Conservation (phyloP, 2,329 filamentous ascomycete species). For the Colletotrichum sp. region DNA sequence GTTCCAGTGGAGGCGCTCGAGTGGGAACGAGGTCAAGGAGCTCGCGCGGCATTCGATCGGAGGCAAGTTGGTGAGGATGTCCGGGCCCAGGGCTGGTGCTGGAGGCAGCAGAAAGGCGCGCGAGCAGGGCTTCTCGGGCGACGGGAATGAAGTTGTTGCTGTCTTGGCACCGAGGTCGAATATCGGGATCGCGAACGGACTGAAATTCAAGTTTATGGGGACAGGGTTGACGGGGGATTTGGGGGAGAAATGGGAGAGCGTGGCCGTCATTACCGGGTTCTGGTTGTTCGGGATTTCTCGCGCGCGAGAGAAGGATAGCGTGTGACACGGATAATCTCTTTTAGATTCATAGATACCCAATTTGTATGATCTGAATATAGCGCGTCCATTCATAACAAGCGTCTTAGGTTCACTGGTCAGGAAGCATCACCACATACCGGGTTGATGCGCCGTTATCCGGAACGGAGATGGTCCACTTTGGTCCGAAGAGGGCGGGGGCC, state of each 20-base stretch:
- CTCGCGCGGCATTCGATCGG: not conserved
- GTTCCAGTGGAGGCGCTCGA: not conserved
- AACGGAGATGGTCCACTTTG: not conserved
- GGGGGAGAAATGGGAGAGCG: not conserved
- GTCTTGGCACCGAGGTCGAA: not conserved
- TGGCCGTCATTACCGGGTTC: not conserved
- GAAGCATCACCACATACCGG: accelerated
- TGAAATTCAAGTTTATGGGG: not conserved
- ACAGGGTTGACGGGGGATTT: not conserved
- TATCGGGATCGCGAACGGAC: not conserved
- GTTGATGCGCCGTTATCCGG: not conserved
- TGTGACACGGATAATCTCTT: accelerated
- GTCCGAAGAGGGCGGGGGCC: not conserved
- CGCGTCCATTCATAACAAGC: accelerated
- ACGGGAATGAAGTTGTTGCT: not conserved
- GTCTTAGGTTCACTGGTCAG: accelerated
- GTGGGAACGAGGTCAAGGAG: not conserved
- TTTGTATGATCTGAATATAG: not conserved
- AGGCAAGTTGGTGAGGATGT: not conserved
- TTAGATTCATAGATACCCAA: not conserved
- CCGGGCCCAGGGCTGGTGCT: not conserved
- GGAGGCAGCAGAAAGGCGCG: not conserved
- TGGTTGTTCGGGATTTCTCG: not conserved
- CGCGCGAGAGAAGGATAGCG: not conserved
- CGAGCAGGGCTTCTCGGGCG: not conserved